A percentile compares a stretch with the other conserved stretches of the same genome.
These are phyloP conservation scores for Hirsutella thompsonii DNA, from an alignment of 2,329 filamentous ascomycete species.

Conservation along the genomic window DNA sequence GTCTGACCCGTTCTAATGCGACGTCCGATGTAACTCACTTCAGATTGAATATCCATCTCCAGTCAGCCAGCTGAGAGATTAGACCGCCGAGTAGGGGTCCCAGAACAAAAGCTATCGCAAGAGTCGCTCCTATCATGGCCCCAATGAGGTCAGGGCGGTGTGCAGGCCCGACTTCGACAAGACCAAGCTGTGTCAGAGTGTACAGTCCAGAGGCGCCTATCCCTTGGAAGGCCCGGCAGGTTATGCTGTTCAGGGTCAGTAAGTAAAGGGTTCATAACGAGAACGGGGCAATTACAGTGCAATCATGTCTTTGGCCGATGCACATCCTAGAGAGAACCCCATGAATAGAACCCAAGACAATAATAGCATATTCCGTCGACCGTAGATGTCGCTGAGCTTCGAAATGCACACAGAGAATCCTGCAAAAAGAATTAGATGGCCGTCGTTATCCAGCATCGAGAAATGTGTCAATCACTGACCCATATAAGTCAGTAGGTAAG, in stretches of 20 bases:
- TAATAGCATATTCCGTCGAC: conserved; percentile 35
- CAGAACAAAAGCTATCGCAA: conserved; percentile 44
- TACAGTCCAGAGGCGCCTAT: conserved; percentile 50
- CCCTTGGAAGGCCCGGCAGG: conserved; percentile 45
- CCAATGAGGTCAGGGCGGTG: conserved; percentile 40
- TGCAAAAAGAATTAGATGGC: conserved; percentile 10
- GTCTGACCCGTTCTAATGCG: neutral
- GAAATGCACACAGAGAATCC: conserved; percentile 45
- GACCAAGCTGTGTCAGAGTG: conserved; percentile 42
- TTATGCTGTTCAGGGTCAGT: conserved; percentile 29
- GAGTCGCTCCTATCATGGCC: conserved; percentile 39
- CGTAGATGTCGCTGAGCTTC: conserved; percentile 47
- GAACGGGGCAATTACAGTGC: conserved; percentile 28
- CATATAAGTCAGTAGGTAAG: conserved; percentile 45
- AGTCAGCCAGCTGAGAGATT: conserved; percentile 38
- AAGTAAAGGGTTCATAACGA: neutral
- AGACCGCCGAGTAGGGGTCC: conserved; percentile 45
- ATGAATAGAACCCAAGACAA: conserved; percentile 41
- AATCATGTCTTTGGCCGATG: conserved; percentile 33
- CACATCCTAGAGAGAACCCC: conserved; percentile 42
- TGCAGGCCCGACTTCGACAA: conserved; percentile 42
- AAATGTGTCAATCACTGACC: conserved; percentile 19
- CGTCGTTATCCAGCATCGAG: neutral
- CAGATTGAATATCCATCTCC: conserved; percentile 49
- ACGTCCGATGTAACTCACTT: conserved; percentile 30